Percentiles rank a stretch among this genome's conserved stretches.
These are phyloP conservation scores for Pythium dissotocum DNA, from an alignment of 352 stramenopile species.

Conservation along the genomic window DNA sequence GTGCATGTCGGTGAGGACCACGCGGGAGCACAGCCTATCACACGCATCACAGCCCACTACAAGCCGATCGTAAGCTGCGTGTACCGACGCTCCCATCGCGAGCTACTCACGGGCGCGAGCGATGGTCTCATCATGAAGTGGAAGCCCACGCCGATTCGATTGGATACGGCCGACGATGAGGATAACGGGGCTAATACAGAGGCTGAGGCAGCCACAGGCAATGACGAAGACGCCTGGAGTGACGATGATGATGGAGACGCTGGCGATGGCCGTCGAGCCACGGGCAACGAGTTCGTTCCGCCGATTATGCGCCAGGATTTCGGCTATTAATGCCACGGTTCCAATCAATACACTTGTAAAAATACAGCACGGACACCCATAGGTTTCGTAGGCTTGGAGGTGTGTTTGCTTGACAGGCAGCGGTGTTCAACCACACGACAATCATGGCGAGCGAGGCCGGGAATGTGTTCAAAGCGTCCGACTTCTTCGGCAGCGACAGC, in stretches of 20 bases:
- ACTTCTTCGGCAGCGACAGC: slow-evolving; percentile 57
- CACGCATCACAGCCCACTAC: slow-evolving; percentile 55
- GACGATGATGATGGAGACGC: slow-evolving; percentile 40
- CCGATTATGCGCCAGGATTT: slow-evolving; percentile 52
- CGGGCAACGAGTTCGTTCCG: slow-evolving; percentile 45
- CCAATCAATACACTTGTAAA: slow-evolving; percentile 2
- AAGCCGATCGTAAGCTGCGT: slow-evolving; percentile 57
- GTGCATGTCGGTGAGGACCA: slow-evolving; percentile 51
- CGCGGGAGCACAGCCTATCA: slow-evolving; percentile 19
- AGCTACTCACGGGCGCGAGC: slow-evolving; percentile 61
- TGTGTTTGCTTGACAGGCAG: no score
- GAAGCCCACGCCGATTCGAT: slow-evolving; percentile 35
- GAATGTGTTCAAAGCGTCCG: slow-evolving; percentile 34
- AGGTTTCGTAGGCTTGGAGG: no score
- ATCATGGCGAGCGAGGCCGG: slow-evolving; percentile 9
- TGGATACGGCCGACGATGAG: slow-evolving; percentile 19
- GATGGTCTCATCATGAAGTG: slow-evolving; percentile 79
- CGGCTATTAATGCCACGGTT: slow-evolving; percentile 21
- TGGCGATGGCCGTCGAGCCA: neutral
- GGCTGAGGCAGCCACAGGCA: slow-evolving; percentile 27
- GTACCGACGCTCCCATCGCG: slow-evolving; percentile 50
- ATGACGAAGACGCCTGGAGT: slow-evolving; percentile 45
- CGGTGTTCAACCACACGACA: neutral
- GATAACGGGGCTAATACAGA: slow-evolving; percentile 9
- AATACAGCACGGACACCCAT: neutral